Base-by-base conservation (phyloP, 1,284 basidiomycete species). In the Quambalaria eucalypti region DNA sequence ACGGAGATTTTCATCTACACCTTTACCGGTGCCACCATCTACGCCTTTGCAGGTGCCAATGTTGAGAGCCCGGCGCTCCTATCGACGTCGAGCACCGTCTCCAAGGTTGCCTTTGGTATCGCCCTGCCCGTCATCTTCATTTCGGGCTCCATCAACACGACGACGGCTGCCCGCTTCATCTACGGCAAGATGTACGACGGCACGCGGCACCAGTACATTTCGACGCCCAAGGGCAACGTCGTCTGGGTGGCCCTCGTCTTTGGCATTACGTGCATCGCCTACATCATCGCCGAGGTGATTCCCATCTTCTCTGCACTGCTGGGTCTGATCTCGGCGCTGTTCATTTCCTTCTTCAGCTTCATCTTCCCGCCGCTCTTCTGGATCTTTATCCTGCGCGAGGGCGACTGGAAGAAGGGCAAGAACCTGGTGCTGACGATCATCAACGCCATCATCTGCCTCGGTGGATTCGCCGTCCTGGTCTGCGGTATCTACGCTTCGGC, bases 111-210 rank as follows among this genome's bases (percentile, higher is more conserved):
- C 2, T 71, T 67, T 40, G 68, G 69, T 36, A 47, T 68, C 14
- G 64, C 66, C 10, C 44, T 66, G 25, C 66, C 66, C n/a, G 64
- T 68, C 52, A 62, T 71, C 46, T 71, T 68, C 49, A 71, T 71
- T 52, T 64, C 61, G 4, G 68, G 69, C 30, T 65, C 64, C 28
- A 71, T 70, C 59, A 70, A 71, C 66, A 65, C 62, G 14, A 61
- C 59, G n/a, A 61, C 63, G 2, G 66, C 62, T 25, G 66, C 56
- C 2, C 61, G 65, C 10, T 70, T 65, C 50, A 48, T 68, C 21
- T 65, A 70, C 47, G 57, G 57, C 2, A 62, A 60, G 7, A 50
- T 65, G 50, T 71, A 61, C 57, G 57, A 63, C 47, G 56, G 64
- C 51, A 65, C 64, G 28, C 46, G 59, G 33, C 62, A 70, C 57